A percentile compares a stretch with the other conserved stretches of the same genome.
These are phyloP conservation scores for Nasturtium officinale DNA, from an alignment of 345 rosid genomes.

Conservation along the genomic window DNA sequence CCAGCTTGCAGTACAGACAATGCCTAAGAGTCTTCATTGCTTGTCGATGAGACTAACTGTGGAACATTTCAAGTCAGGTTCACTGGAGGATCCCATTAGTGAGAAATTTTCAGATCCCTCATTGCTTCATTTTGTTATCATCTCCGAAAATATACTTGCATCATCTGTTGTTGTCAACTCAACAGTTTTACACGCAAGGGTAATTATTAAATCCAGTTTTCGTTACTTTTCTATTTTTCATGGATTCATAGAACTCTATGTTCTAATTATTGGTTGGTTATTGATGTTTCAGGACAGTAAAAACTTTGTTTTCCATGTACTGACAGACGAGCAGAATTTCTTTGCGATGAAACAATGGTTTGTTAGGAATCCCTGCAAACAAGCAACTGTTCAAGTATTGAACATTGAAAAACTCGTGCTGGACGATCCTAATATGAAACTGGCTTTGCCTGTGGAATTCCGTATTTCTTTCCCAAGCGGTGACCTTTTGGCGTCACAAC, in stretches of 20 bases:
- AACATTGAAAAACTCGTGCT: constrained; percentile 62
- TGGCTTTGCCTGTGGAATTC: constrained; percentile 79
- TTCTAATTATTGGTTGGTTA: constrained; percentile 36
- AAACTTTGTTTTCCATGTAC: constrained; percentile 81
- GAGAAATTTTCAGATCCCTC: constrained; percentile 67
- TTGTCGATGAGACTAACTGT: constrained; percentile 84
- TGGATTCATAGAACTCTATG: constrained; percentile 10
- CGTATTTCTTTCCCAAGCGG: constrained; percentile 59
- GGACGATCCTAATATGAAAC: constrained; percentile 48
- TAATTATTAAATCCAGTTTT: constrained; percentile 40
- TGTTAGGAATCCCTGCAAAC: constrained; percentile 62
- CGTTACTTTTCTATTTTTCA: constrained; percentile 25
- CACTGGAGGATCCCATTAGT: constrained; percentile 45
- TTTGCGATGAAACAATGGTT: constrained; percentile 94
- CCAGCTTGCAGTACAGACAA: constrained; percentile 88
- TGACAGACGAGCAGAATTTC: constrained; percentile 83
- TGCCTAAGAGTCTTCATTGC: constrained; percentile 96
- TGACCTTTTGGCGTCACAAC: constrained; percentile 46
- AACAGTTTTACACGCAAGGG: constrained; percentile 68
- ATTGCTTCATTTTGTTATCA: constrained; percentile 70
- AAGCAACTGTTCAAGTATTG: constrained; percentile 67
- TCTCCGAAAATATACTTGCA: constrained; percentile 84
- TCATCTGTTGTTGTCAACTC: constrained; percentile 91
- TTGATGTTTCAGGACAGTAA: constrained; percentile 74
- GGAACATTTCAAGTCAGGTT: constrained; percentile 70